Evolutionary conservation across 805 yeast genomes (phyloP).

Genomic region (Pichia paraexigua): DNA sequence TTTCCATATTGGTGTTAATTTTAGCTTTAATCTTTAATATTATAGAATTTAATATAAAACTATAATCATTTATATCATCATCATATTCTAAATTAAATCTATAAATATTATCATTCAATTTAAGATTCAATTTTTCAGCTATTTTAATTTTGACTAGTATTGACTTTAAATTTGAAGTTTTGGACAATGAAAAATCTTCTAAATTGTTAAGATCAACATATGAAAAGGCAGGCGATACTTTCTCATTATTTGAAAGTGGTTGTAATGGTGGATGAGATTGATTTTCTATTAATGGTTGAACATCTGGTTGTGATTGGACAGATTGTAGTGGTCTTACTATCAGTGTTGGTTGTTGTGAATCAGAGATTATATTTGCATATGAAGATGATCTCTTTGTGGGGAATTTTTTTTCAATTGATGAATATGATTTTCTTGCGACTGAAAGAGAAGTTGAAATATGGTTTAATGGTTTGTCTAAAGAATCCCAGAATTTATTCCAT

Average conservation of each 20-base stretch:
- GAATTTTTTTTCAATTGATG: neutral
- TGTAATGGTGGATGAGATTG: neutral
- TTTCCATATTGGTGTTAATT: neutral
- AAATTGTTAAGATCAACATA: slow-evolving; percentile 1
- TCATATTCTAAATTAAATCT: slow-evolving; percentile 15
- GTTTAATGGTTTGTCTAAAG: slow-evolving; percentile 23
- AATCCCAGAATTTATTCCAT: slow-evolving; percentile 29
- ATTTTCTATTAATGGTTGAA: neutral
- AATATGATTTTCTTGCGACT: neutral
- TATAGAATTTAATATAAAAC: neutral
- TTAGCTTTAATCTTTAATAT: slow-evolving; percentile 11
- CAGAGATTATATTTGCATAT: slow-evolving; percentile 8
- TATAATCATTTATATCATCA: neutral
- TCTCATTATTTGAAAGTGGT: neutral
- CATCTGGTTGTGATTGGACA: neutral
- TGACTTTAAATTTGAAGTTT: neutral
- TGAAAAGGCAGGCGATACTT: slow-evolving; percentile 3
- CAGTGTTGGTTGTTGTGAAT: neutral
- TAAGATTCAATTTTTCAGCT: slow-evolving; percentile 10
- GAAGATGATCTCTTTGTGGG: slow-evolving; percentile 8
- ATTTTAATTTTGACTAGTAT: slow-evolving; percentile 14
- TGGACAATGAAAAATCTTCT: neutral
- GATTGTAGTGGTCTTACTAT: neutral
- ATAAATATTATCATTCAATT: slow-evolving; percentile 18
- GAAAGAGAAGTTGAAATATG: neutral